phyloP scores from a whole-genome alignment of 805 yeast species.

The Candida silvicultrix region DNA sequence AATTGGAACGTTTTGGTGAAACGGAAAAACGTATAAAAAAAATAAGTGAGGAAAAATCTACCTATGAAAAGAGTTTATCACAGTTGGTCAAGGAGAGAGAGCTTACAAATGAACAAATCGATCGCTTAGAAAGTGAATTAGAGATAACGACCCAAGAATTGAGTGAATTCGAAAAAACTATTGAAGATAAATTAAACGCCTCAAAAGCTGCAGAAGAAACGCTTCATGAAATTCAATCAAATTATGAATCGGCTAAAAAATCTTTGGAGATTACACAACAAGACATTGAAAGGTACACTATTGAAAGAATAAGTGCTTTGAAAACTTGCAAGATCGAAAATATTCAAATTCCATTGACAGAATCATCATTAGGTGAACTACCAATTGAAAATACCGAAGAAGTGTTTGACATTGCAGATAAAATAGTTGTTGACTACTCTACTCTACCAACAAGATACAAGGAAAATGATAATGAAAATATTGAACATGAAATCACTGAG shows the following conservation, averaged over 20 bases:
- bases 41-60: slow-evolving; percentile 33
- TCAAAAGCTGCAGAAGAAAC: slow-evolving; percentile 43
- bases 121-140: slow-evolving; percentile 33
- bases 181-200: slow-evolving; percentile 24
- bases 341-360: slow-evolving; percentile 52
- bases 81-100: slow-evolving; percentile 28
- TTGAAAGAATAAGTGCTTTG: slow-evolving; percentile 53
- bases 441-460: slow-evolving; percentile 37
- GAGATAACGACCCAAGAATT: slow-evolving; percentile 31
- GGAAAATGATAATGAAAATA: slow-evolving; percentile 25
- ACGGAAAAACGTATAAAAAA: slow-evolving; percentile 39
- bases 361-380: slow-evolving; percentile 54
- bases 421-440: slow-evolving; percentile 50
- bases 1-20: slow-evolving; percentile 49
- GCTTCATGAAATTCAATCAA: slow-evolving; percentile 28
- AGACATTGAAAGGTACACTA: slow-evolving; percentile 42
- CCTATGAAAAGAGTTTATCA: slow-evolving; percentile 28
- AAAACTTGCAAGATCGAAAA: slow-evolving; percentile 73
- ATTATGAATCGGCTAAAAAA: slow-evolving; percentile 25
- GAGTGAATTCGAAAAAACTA: slow-evolving; percentile 25
- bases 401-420: slow-evolving; percentile 34
- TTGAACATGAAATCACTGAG: slow-evolving; percentile 29
- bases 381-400: slow-evolving; percentile 48
- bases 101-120: slow-evolving; percentile 26
- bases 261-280: slow-evolving; percentile 40